Conservation (phyloP, 441 rosid genomes). For the Biscutella laevigata region DNA sequence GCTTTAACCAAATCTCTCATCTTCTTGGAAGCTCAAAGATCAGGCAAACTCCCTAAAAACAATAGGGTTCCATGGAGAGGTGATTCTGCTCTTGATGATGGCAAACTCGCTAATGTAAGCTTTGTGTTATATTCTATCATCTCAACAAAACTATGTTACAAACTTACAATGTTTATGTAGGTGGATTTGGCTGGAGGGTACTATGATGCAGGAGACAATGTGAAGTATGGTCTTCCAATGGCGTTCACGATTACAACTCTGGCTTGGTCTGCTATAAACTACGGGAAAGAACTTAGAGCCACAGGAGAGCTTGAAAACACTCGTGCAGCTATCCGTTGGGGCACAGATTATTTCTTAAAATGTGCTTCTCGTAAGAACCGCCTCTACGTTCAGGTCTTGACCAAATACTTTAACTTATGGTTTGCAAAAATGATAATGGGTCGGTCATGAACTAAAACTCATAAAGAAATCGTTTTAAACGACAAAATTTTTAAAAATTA, state of each 20-base stretch:
- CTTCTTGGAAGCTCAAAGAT: slow-evolving; percentile 86
- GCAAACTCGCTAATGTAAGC: slow-evolving; percentile 55
- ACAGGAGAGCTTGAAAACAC: slow-evolving; percentile 42
- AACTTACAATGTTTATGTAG: too few species aligned
- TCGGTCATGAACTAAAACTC: too few species aligned
- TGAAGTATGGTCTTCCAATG: slow-evolving; percentile 82
- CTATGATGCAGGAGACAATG: slow-evolving; percentile 95
- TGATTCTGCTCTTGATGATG: slow-evolving; percentile 78
- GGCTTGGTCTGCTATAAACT: slow-evolving; percentile 55
- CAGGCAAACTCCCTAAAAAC: slow-evolving; percentile 68
- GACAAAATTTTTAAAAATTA: too few species aligned
- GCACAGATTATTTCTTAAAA: slow-evolving; percentile 78
- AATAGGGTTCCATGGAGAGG: slow-evolving; percentile 74
- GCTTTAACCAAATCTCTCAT: slow-evolving; percentile 65
- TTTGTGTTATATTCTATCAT: not conserved
- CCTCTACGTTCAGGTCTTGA: slow-evolving; percentile 51
- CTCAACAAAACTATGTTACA: not conserved
- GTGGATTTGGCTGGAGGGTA: slow-evolving; percentile 78
- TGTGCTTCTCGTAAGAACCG: slow-evolving; percentile 35
- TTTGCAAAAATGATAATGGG: too few species aligned
- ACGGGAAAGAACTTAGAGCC: slow-evolving; percentile 38
- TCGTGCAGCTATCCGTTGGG: slow-evolving; percentile 64
- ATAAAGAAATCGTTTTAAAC: too few species aligned
- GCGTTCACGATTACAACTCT: slow-evolving; percentile 80
- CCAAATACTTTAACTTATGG: too few species aligned